Base-by-base conservation (phyloP, 108 stramenopile species). In the Parietichytrium sp. region DNA sequence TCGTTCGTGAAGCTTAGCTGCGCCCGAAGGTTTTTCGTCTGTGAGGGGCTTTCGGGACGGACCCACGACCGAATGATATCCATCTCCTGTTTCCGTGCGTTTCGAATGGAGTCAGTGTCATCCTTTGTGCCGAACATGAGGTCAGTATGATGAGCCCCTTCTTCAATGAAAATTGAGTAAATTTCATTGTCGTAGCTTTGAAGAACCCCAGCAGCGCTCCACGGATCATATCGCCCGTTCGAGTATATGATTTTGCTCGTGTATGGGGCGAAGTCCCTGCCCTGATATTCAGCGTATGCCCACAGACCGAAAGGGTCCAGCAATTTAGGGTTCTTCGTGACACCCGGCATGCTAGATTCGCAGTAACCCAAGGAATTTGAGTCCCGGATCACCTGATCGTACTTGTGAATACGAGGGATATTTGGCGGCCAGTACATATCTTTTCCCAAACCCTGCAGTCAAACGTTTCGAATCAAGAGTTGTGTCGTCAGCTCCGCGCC, bases 171-270 rank as follows among this genome's bases (percentile, higher is more conserved):
- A 12, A 94, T 38, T 8, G 93, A 91, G 10, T 86, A 54, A 15
- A 93, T 80, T 53, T 49, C 52, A 47, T 77, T 51, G 49, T 29
- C 12, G 6, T 27, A n/a, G 33, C 61, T 72, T 45, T 72, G 38
- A 36, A 80, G 84, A 3, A 95, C 92, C 15, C 94, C 96, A 23
- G 88, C 92, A 29, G 88, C 89, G 29, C 79, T 80, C 96, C 95
- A 96, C 3, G 96, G 96, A 82, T 96, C 96, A 12, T 92, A 77
- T n/a, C 88, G 77, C 2, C 96, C 96, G 81, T 94, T 93, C 30
- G 91, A 90, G 79, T 94, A 94, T 25, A 96, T 82, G 72, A 96
- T 92, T 81, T 95, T 94, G 38, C 61, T 72, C n/a, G 38, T 42
- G 3, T 72, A 72, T 6, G 15, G 61, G 20, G 3, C n/a, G 20